Evolutionary conservation across 495 filamentous ascomycete species (phyloP), one percentile per base, ranked within the genome.

Genomic region (Hypoxylon trugodes): DNA sequence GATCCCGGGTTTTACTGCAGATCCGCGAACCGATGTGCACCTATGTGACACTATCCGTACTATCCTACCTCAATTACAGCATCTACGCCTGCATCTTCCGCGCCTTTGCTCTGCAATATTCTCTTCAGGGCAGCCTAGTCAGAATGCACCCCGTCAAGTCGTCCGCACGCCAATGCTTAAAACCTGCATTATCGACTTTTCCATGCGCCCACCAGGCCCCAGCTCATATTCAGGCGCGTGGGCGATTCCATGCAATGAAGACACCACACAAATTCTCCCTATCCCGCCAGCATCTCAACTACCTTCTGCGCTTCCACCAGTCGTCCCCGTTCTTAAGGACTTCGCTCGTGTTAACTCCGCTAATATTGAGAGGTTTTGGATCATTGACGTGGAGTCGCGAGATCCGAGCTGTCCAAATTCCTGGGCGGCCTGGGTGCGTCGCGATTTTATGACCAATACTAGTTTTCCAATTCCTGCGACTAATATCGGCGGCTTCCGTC

Each of bases 161-260:
- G 25, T 45, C 40, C 32, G 15, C 22, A 15, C 58, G 6, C 48
- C 58, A 25, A 35, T 40, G 33, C 58, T 54, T 9, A 61, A 41
- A 61, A 54, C 48, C 21, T 38, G 58, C 43, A 4, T 61, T 13
- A 54, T 61, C n/a, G 48, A 61, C 48, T 30, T 54, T 22, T 46
- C 58, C 22, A 9, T 61, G 19, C 40, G 49, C 21, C 16, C 22
- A 2, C 49, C 58, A 1, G 58, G 48, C 12, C 10, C 18, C 2
- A 1, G 13, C 33, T 38, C 9, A 25, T 33, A 28, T 19, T 22
- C 32, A 24, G 41, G 28, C 13, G 37, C 38, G 10, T 54, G 58
- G 49, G 30, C 58, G n/a, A 47, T 30, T 53, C 15, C 49, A 38
- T 61, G 49, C 36, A 36, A 41, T 6, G 28, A 47, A n/a, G 12